Evolutionary conservation across 352 stramenopile genomes (phyloP).

Genomic region (Globisporangium takayamanum): DNA sequence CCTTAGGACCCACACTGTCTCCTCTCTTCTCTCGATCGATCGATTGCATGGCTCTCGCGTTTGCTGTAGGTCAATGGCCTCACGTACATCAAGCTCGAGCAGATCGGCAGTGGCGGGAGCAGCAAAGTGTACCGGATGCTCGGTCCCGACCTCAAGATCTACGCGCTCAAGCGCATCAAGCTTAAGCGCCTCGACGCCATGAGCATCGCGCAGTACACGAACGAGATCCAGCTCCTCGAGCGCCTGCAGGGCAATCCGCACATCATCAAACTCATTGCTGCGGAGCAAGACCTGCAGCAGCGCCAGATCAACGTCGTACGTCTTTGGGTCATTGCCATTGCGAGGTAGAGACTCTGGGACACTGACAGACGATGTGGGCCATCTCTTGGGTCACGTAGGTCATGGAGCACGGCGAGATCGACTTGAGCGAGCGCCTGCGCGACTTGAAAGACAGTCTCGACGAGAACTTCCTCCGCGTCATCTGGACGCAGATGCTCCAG

Average conservation of each 20-base stretch:
- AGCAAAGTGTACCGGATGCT: constrained; percentile 97
- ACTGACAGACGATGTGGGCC: background rate
- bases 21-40: no score
- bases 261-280: constrained; percentile 95
- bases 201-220: constrained; percentile 93
- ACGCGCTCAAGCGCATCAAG: constrained; percentile 98
- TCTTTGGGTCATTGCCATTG: background rate
- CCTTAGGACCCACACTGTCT: no score
- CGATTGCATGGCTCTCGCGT: background rate
- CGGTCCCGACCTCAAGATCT: constrained; percentile 89
- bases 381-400: constrained; percentile 46
- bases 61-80: constrained; percentile 76
- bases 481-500: constrained; percentile 98
- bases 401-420: constrained; percentile 97
- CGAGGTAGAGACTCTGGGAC: background rate
- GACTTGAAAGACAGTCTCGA: constrained; percentile 84
- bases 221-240: constrained; percentile 96
- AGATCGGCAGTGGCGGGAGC: constrained; percentile 95
- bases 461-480: constrained; percentile 97
- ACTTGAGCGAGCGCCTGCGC: constrained; percentile 92
- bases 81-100: constrained; percentile 93
- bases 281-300: constrained; percentile 87
- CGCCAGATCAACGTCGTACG: constrained; percentile 68
- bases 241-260: constrained; percentile 90
- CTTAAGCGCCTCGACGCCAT: constrained; percentile 88